A percentile compares a stretch with the other conserved stretches of the same genome.
Conservation (phyloP, 495 filamentous ascomycete species). For the Viridothelium virens region DNA sequence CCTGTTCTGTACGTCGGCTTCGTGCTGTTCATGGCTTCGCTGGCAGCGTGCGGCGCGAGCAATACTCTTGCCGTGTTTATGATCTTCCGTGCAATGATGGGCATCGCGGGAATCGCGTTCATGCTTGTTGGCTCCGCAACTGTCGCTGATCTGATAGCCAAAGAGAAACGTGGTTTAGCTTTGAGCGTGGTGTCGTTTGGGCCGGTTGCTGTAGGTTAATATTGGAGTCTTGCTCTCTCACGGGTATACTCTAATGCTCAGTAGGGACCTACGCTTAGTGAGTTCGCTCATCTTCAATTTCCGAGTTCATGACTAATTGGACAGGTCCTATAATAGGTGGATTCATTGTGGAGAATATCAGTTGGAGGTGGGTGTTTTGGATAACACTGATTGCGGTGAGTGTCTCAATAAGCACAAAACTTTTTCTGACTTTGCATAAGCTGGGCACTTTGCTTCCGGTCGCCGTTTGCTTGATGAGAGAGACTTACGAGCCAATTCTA, state of each 20-base stretch:
- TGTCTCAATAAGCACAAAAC: no score
- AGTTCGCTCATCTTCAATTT: no score
- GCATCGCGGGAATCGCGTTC: slow-evolving; percentile 20
- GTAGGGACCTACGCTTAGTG: no score
- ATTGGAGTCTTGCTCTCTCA: no score
- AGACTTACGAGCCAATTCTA: background rate
- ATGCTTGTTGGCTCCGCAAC: slow-evolving; percentile 42
- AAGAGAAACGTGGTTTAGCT: slow-evolving; percentile 38
- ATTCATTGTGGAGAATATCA: background rate
- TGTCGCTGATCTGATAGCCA: slow-evolving; percentile 40
- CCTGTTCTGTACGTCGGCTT: slow-evolving; percentile 45
- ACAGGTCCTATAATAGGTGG: background rate
- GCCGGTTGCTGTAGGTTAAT: no score
- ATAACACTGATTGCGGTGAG: background rate
- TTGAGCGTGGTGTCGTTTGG: no score
- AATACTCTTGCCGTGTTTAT: slow-evolving; percentile 38
- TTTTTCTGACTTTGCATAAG: slow-evolving; percentile 4
- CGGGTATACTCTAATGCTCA: no score
- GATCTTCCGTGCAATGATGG: slow-evolving; percentile 40
- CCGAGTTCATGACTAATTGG: no score
- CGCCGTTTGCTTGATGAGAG: background rate
- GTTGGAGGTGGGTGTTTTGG: slow-evolving; percentile 6
- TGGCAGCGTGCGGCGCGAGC: slow-evolving; percentile 40
- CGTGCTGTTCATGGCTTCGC: slow-evolving; percentile 42
- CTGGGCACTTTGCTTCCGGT: background rate